Conservation (phyloP, 106 monocot genomes). For the Apostasia shenzhenica region DNA sequence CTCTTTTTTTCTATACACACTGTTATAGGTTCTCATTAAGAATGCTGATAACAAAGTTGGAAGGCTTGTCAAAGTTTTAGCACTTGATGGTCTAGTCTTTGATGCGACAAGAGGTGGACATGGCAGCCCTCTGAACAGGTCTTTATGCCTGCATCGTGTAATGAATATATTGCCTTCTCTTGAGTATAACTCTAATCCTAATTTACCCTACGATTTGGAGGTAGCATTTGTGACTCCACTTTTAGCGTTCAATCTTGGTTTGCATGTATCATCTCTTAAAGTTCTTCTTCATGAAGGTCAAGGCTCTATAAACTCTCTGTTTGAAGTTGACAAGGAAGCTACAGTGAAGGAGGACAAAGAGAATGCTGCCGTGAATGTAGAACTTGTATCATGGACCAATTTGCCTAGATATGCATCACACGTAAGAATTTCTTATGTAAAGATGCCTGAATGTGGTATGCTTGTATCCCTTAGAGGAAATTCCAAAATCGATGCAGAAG, state of each 20-base stretch:
- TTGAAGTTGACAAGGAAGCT: slow-evolving; percentile 19
- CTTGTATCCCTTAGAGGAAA: slow-evolving; percentile 52
- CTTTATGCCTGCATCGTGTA: slow-evolving; percentile 10
- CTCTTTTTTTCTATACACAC: no score
- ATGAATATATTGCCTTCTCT: slow-evolving; percentile 48
- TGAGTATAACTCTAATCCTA: slow-evolving; percentile 15
- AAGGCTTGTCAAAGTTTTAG: slow-evolving; percentile 63
- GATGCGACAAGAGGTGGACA: not conserved
- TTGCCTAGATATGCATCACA: slow-evolving; percentile 85
- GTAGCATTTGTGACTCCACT: slow-evolving; percentile 64
- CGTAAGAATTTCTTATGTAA: slow-evolving; percentile 78
- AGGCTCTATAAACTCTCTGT: slow-evolving; percentile 34
- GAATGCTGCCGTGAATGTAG: slow-evolving; percentile 23
- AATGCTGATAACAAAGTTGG: slow-evolving; percentile 49
- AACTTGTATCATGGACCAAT: slow-evolving; percentile 52
- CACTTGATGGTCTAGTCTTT: slow-evolving; percentile 36
- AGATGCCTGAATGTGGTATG: slow-evolving; percentile 68
- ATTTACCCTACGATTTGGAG: slow-evolving; percentile 20
- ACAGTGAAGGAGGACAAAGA: slow-evolving; percentile 5
- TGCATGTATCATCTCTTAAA: slow-evolving; percentile 67
- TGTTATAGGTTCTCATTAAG: slow-evolving; percentile 69
- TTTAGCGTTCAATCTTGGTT: slow-evolving; percentile 85
- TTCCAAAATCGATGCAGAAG: slow-evolving; percentile 48
- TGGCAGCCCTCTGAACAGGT: not conserved
- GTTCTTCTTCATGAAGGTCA: slow-evolving; percentile 36